Base-by-base conservation (phyloP, 768 basidiomycete genomes). In the Macrolepiota fuliginosa region DNA sequence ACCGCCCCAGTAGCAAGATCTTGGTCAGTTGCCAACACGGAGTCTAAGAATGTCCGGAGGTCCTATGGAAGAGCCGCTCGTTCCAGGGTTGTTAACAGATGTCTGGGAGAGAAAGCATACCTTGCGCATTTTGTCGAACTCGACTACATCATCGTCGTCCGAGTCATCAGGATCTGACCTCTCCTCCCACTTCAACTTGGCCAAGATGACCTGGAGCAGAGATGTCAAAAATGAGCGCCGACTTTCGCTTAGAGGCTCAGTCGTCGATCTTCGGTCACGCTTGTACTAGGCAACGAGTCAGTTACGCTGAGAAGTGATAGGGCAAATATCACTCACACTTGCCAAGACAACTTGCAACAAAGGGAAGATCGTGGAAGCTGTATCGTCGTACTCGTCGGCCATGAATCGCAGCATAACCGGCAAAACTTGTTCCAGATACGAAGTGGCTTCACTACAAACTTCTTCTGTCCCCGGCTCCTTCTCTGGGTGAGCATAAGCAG, bases 181-280 rank as follows among this genome's bases (percentile, higher is more conserved):
- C 74, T 81, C 86, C 52, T 89, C 89, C 93, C 95, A 99, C 69
- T 91, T 93, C 83, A 98, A 82, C 76, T 98, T 97, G 56, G 83
- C 79, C 47, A 98, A 75, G 25, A 93, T 82, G 49, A 94, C 89
- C 66, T 88, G 79, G 3, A 98, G 79, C 4, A 97, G 76, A 1
- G 88, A 88, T 2, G 79, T 77, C 27, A 99, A 81, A 79, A 98
- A 98, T 5, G 86, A 77, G 22, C 87, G 83, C 71, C 87, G 88
- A 39, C 82, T 73, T 22, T 87, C 83, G 49, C 92, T 87, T 17
- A 89, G 73, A 49, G 85, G 83, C 12, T 78, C 84, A 1, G 84
- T 73, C 10, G 88, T 83, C 11, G 83, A 73, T 73, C 90, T 86
- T 65, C 85, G 78, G 66, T 72, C 70, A 66, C 89, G 80, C 74